phyloP scores from a whole-genome alignment of 2,329 filamentous ascomycete species.

The Ascochyta lentis region DNA sequence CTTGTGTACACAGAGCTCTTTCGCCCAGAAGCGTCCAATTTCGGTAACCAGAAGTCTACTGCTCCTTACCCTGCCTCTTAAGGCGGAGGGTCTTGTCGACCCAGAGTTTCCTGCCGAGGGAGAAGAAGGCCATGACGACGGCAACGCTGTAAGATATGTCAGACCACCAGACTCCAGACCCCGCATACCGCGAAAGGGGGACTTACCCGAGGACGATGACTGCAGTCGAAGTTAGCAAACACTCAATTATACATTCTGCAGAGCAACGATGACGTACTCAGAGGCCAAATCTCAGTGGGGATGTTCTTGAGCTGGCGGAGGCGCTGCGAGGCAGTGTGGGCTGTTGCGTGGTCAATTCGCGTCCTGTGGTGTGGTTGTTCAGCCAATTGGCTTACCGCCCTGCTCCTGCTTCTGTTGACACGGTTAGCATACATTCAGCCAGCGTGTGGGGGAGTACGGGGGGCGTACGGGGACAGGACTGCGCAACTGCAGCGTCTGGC shows the following conservation, averaged over 20 bases:
- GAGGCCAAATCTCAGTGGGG: slow-evolving; percentile 90
- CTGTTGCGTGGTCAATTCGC: slow-evolving; percentile 58
- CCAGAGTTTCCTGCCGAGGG: slow-evolving; percentile 78
- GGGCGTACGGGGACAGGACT: slow-evolving; percentile 74
- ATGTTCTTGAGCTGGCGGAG: slow-evolving; percentile 88
- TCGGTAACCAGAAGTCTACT: slow-evolving; percentile 28
- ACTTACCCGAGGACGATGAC: slow-evolving; percentile 86
- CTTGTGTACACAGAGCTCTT: slow-evolving; percentile 36
- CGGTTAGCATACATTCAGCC: slow-evolving; percentile 48
- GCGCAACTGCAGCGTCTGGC: slow-evolving; percentile 58
- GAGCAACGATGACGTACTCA: slow-evolving; percentile 69
- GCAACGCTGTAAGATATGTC: slow-evolving; percentile 60
- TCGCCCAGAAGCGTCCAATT: slow-evolving; percentile 15
- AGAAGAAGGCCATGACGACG: slow-evolving; percentile 81
- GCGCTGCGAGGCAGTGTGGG: slow-evolving; percentile 96
- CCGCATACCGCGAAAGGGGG: slow-evolving; percentile 10
- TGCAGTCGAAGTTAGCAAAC: slow-evolving; percentile 48
- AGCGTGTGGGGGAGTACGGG: slow-evolving; percentile 9
- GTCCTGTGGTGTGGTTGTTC: slow-evolving; percentile 8
- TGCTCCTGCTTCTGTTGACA: slow-evolving; percentile 66
- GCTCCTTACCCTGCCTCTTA: slow-evolving; percentile 64
- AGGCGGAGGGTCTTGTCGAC: slow-evolving; percentile 94
- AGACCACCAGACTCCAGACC: slow-evolving; percentile 31
- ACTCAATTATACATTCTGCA: neutral
- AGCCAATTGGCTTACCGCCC: slow-evolving; percentile 59